Evolutionary conservation across 192 early-diverging fungal genomes (phyloP).

Genomic region (Podila epicladia): DNA sequence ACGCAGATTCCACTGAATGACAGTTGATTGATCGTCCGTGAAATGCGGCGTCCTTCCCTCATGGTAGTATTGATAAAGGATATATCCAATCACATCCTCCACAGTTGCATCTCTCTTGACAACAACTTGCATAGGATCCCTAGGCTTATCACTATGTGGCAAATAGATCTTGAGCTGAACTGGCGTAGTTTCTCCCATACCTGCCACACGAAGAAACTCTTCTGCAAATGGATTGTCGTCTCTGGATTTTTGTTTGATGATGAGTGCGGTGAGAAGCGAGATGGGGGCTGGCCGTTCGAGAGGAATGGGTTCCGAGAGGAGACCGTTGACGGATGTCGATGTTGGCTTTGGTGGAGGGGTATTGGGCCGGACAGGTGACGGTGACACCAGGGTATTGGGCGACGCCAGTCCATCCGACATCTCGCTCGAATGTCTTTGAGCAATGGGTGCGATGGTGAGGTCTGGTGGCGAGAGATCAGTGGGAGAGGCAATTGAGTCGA

Average conservation of each 20-base stretch:
- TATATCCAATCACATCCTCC: slow-evolving; percentile 94
- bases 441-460: slow-evolving; percentile 2
- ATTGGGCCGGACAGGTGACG: slow-evolving; percentile 33
- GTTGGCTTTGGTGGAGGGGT: slow-evolving; percentile 24
- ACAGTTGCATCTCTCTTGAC: slow-evolving; percentile 86
- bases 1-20: slow-evolving; percentile 86
- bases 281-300: slow-evolving; percentile 25
- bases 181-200: slow-evolving; percentile 65
- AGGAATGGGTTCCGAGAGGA: slow-evolving; percentile 23
- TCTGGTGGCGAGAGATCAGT: slow-evolving; percentile 54
- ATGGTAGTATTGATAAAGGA: slow-evolving; percentile 88
- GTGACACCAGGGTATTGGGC: slow-evolving; percentile 22
- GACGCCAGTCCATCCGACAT: slow-evolving; percentile 6
- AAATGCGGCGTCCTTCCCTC: slow-evolving; percentile 71
- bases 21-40: slow-evolving; percentile 67
- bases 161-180: slow-evolving; percentile 74
- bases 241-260: slow-evolving; percentile 67
- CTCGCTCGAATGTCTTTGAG: neutral
- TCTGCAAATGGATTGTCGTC: slow-evolving; percentile 76
- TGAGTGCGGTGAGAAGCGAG: slow-evolving; percentile 70
- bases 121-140: slow-evolving; percentile 66
- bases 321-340: neutral
- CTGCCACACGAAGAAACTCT: slow-evolving; percentile 71
- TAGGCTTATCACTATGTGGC: slow-evolving; percentile 56
- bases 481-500: slow-evolving; percentile 57